Evolutionary conservation across 1,284 basidiomycete genomes (phyloP).

Genomic region (Gomphus bonarii): DNA sequence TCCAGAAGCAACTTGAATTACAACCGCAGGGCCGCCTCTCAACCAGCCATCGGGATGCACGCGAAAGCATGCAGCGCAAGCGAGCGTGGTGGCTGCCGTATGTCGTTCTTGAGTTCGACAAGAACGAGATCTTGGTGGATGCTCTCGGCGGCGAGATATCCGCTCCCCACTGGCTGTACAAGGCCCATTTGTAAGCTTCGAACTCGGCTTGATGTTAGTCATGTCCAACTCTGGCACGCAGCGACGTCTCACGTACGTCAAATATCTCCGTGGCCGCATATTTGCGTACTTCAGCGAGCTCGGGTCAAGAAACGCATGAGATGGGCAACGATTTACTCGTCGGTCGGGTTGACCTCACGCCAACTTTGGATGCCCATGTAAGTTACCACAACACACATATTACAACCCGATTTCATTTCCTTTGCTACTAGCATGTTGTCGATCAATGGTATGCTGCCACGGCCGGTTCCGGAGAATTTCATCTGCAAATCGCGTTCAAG

Average conservation of each 20-base stretch:
- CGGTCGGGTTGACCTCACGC: conserved; percentile 84
- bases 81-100: conserved; percentile 97
- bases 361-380: conserved; percentile 73
- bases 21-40: conserved; percentile 24
- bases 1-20: conserved; percentile 69
- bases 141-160: conserved; percentile 80
- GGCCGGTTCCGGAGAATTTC: conserved; percentile 84
- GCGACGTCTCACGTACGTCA: conserved; percentile 84
- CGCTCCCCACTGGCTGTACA: conserved; percentile 88
- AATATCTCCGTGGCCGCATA: conserved; percentile 86
- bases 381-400: conserved; percentile 19
- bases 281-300: conserved; percentile 62
- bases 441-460: conserved; percentile 86
- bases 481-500: conserved; percentile 93
- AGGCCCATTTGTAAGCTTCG: conserved; percentile 78
- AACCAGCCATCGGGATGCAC: conserved; percentile 41
- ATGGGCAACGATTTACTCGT: conserved; percentile 92
- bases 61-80: conserved; percentile 82
- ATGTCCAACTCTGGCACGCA: conserved; percentile 22
- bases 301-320: conserved; percentile 56
- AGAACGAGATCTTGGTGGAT: conserved; percentile 97
- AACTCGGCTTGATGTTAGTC: conserved; percentile 4
- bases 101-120: conserved; percentile 97
- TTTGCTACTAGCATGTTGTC: conserved; percentile 47
- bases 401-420: neutral